Conservation (phyloP, 345 rosid species). For the Cardamine resedifolia region DNA sequence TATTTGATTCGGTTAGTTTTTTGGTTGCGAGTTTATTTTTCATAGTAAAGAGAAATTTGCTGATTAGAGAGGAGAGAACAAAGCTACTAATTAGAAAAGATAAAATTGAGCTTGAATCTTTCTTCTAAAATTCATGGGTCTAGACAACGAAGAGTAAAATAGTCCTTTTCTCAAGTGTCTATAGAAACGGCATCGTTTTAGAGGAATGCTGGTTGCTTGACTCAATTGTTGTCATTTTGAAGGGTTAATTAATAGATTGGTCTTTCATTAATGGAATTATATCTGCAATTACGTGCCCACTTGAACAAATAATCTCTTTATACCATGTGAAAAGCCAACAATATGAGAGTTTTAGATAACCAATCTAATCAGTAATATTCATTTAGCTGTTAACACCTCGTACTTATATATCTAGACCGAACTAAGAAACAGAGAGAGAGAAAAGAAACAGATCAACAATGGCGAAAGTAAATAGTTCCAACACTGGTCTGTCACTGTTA, state of each 20-base stretch:
- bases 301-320: background rate
- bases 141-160: background rate
- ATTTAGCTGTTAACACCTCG: background rate
- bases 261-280: slow-evolving; percentile 24
- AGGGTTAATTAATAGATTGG: background rate
- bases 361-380: background rate
- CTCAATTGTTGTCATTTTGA: background rate
- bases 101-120: background rate
- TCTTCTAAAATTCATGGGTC: slow-evolving; percentile 10
- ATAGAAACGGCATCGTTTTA: background rate
- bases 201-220: background rate
- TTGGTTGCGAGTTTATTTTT: no score
- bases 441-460: slow-evolving; percentile 21
- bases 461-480: slow-evolving; percentile 14
- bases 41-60: no score
- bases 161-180: background rate
- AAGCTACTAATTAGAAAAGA: no score
- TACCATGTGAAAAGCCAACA: background rate
- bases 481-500: slow-evolving; percentile 9
- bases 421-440: background rate
- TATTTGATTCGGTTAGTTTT: no score
- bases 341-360: background rate
- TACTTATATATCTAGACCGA: slow-evolving; percentile 3
- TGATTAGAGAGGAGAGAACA: no score
- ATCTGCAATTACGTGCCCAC: slow-evolving; percentile 6